These are phyloP conservation scores for Boechera stricta DNA, from an alignment of 345 rosid genomes.

Conservation along the genomic window DNA sequence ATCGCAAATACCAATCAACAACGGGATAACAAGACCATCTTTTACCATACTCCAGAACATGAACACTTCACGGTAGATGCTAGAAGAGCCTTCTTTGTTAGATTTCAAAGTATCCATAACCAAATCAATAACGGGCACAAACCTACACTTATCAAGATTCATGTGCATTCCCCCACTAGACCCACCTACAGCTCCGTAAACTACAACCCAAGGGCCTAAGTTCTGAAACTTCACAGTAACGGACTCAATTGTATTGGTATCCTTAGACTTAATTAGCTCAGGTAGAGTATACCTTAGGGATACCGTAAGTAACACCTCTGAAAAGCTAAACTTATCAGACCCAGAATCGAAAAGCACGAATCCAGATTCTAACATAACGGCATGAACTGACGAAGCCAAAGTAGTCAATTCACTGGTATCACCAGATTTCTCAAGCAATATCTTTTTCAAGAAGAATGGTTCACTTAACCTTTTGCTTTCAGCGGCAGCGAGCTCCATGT, in stretches of 20 bases:
- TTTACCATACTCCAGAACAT: slow-evolving; percentile 78
- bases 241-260: slow-evolving; percentile 35
- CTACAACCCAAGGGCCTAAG: slow-evolving; percentile 58
- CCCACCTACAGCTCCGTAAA: slow-evolving; percentile 58
- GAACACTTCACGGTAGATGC: slow-evolving; percentile 48
- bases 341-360: slow-evolving; percentile 53
- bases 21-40: slow-evolving; percentile 68
- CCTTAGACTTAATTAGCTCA: slow-evolving; percentile 42
- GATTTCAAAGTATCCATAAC: slow-evolving; percentile 38
- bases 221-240: slow-evolving; percentile 61
- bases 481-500: slow-evolving; percentile 10
- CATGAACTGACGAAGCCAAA: slow-evolving; percentile 65
- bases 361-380: slow-evolving; percentile 75
- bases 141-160: slow-evolving; percentile 55
- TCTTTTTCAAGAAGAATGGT: slow-evolving; percentile 67
- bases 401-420: slow-evolving; percentile 52
- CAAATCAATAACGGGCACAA: slow-evolving; percentile 50
- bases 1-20: slow-evolving; percentile 65
- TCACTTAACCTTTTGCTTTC: slow-evolving; percentile 49
- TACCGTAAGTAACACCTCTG: slow-evolving; percentile 49
- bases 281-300: slow-evolving; percentile 71
- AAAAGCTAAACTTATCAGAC: slow-evolving; percentile 57
- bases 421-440: slow-evolving; percentile 58
- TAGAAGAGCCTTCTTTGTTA: slow-evolving; percentile 33
- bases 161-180: slow-evolving; percentile 45